These are phyloP conservation scores for Volvariella volvacea DNA, from an alignment of 1,284 basidiomycete genomes.

Conservation along the genomic window DNA sequence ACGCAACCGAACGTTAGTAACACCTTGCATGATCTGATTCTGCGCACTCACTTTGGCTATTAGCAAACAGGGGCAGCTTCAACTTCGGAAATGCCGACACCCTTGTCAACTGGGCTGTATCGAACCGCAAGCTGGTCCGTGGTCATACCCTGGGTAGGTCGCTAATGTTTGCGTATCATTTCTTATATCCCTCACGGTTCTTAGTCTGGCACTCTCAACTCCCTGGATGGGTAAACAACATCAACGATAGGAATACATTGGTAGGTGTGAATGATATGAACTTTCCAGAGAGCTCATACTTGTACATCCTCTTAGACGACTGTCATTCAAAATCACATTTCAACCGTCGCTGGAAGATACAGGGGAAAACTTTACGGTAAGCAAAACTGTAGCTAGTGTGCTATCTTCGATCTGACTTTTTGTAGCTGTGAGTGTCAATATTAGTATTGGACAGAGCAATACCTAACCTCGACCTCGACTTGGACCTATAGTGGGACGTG, in stretches of 20 bases:
- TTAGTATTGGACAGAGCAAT: background rate
- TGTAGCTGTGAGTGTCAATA: background rate
- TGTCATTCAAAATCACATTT: conserved; percentile 36
- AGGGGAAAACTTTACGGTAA: conserved; percentile 33
- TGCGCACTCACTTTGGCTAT: background rate
- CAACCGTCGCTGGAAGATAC: conserved; percentile 31
- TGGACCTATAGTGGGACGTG: conserved; percentile 31
- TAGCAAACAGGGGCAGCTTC: conserved; percentile 26
- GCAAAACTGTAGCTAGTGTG: conserved; percentile 1
- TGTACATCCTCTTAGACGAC: no score
- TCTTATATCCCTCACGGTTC: background rate
- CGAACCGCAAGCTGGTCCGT: conserved; percentile 39
- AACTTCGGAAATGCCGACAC: conserved; percentile 33
- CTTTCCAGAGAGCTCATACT: background rate
- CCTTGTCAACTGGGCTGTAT: conserved; percentile 39
- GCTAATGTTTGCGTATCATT: background rate
- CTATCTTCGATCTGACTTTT: conserved; percentile 6
- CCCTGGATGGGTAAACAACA: conserved; percentile 35
- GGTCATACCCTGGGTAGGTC: conserved; percentile 36
- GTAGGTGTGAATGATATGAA: conserved; percentile 12
- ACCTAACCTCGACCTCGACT: no score
- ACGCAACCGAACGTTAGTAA: conserved; percentile 14
- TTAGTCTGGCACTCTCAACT: conserved; percentile 44
- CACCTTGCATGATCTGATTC: background rate
- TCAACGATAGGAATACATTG: conserved; percentile 25